Base-by-base conservation (phyloP, 2,329 filamentous ascomycete genomes). In the Mariannaea sp. region DNA sequence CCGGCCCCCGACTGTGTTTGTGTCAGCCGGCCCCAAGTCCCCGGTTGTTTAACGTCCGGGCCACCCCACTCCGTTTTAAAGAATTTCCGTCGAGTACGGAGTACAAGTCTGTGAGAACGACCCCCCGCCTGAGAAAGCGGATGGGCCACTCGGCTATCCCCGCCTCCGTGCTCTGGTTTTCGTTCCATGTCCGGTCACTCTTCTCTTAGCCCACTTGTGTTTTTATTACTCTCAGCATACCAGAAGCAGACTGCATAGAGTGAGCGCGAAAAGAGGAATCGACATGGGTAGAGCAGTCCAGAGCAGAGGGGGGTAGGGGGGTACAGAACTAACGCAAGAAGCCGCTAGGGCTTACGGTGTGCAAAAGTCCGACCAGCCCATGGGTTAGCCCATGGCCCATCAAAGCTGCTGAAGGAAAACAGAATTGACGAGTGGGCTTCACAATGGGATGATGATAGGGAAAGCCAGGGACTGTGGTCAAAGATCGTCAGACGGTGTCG, bases 311-410 rank as follows among this genome's bases (percentile, higher is more conserved):
- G 9, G 3, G 39, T 38, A 42, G 30, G 44, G 41, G 52, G 59
- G 59, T 54, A 54, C 50, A 39, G 44, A 35, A 42, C 30, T 57
- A 30, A 40, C 51, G 43, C 49, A 46, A 48, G 45, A 53, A 46
- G 45, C 20, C 43, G 40, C 53, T 65, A 65, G 63, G 63, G 63
- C 63, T 65, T 66, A 65, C 58, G 53, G 63, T 57, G 59, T 56
- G 63, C 59, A 53, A 46, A 32, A 33, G n/a, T 5, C n/a, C n/a
- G 16, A 42, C 24, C 39, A 42, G 38, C 47, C 50, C 57, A 54
- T 58, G 46, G 52, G 43, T 44, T 33, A 50, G 32, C 42, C 41
- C 38, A 30, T 33, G 30, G 22, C 14, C 30, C 24, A 54, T n/a
- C 22, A 39, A 44, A 46, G 45, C 46, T 33, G 47, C 42, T 43